Evolutionary conservation across 805 yeast genomes (phyloP).

Genomic region (Yarrowia divulgata): DNA sequence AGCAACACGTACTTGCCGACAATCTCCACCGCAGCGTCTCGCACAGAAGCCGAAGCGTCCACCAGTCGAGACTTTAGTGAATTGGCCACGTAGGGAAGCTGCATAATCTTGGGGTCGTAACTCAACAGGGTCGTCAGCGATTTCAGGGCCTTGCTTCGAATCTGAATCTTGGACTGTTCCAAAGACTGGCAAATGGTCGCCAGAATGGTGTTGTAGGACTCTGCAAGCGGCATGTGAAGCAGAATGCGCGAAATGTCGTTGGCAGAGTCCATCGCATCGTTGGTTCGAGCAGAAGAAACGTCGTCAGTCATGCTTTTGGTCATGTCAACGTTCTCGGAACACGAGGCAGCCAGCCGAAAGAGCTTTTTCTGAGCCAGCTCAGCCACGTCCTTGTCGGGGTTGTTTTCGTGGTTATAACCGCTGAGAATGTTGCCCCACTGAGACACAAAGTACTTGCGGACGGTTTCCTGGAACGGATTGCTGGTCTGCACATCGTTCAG

Average conservation of each 20-base stretch:
- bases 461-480: constrained; percentile 15
- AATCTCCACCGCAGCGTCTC: constrained; percentile 78
- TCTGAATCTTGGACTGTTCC: constrained; percentile 58
- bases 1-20: constrained; percentile 58
- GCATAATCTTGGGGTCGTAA: constrained; percentile 60
- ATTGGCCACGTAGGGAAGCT: constrained; percentile 58
- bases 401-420: background rate
- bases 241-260: constrained; percentile 34
- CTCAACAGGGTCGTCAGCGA: constrained; percentile 63
- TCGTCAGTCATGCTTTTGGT: constrained; percentile 29
- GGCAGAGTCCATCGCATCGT: constrained; percentile 2
- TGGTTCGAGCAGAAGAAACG: background rate
- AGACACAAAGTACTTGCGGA: constrained; percentile 15
- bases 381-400: constrained; percentile 1
- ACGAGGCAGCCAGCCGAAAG: background rate
- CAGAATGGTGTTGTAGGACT: constrained; percentile 60
- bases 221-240: constrained; percentile 42
- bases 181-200: constrained; percentile 58
- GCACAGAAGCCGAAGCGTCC: constrained; percentile 73
- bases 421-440: constrained; percentile 33
- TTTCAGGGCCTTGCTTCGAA: constrained; percentile 70
- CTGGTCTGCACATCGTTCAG: constrained; percentile 8
- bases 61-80: constrained; percentile 60
- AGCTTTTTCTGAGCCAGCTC: constrained; percentile 11
- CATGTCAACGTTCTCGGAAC: constrained; percentile 18